A percentile compares a stretch with the other conserved stretches of the same genome.
phyloP scores from a whole-genome alignment of 495 filamentous ascomycete genomes.

The Staphylotrichum longicolle region DNA sequence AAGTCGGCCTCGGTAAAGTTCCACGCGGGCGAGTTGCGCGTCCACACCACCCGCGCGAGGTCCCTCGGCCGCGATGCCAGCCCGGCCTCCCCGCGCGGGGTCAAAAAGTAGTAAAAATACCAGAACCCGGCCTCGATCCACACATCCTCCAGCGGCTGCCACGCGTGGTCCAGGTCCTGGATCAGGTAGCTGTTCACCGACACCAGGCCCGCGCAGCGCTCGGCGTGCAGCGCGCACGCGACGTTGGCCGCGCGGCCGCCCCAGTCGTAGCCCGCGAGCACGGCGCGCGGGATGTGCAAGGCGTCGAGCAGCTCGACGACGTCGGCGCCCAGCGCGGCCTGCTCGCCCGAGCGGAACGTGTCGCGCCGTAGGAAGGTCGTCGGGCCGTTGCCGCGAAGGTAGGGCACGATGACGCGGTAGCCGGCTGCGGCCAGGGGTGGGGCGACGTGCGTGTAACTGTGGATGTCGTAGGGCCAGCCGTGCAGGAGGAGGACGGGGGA shows the following conservation, averaged over 20 bases:
- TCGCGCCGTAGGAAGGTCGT: background rate
- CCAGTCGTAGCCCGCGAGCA: too few species aligned
- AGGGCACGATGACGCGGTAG: constrained; percentile 7
- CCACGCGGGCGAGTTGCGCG: background rate
- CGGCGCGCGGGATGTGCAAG: too few species aligned
- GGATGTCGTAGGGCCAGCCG: constrained; percentile 7
- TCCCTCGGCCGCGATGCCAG: background rate
- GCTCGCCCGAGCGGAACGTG: background rate
- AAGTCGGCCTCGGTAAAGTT: background rate
- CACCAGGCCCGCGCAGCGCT: too few species aligned
- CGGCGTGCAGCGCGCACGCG: too few species aligned
- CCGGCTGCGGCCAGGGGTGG: background rate
- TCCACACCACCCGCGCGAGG: background rate
- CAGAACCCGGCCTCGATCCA: constrained; percentile 1
- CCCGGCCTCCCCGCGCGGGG: constrained; percentile 1
- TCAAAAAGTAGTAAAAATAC: constrained; percentile 9
- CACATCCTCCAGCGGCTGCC: background rate
- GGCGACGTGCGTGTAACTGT: background rate
- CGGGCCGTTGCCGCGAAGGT: constrained; percentile 5
- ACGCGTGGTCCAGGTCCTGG: too few species aligned
- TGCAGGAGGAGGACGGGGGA: background rate
- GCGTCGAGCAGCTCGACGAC: too few species aligned
- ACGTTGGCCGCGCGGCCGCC: too few species aligned
- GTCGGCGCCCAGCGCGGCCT: too few species aligned
- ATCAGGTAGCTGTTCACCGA: too few species aligned